Evolutionary conservation across 192 early-diverging fungal genomes (phyloP).

Genomic region (Physocladia obscura): DNA sequence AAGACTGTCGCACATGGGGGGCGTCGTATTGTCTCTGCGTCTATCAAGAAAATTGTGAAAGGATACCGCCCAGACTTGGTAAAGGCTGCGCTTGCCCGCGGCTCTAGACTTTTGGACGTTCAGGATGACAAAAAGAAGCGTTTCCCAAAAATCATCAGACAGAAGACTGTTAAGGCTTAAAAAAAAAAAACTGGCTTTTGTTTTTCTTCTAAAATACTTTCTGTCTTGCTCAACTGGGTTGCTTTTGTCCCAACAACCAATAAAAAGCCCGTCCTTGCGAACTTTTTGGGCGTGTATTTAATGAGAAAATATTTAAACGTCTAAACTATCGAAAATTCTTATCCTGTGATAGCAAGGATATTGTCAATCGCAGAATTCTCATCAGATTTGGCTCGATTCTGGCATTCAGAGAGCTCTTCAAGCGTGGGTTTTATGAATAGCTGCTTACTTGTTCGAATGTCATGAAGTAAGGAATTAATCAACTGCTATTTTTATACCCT

Average conservation of each 20-base stretch:
- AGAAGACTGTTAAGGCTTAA: constrained; percentile 59
- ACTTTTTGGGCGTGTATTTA: too few species aligned
- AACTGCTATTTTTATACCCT: too few species aligned
- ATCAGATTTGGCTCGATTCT: not conserved
- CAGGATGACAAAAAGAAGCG: constrained; percentile 61
- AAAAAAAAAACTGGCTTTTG: too few species aligned
- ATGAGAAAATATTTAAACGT: too few species aligned
- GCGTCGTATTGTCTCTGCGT: constrained; percentile 62
- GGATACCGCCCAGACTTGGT: constrained; percentile 69
- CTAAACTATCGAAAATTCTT: too few species aligned
- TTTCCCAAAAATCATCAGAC: constrained; percentile 48
- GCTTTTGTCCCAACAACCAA: too few species aligned
- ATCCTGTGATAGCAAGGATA: not conserved
- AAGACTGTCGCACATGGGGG: constrained; percentile 53
- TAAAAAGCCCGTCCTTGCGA: too few species aligned
- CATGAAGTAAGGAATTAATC: too few species aligned
- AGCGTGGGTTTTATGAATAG: not conserved
- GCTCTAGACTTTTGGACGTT: constrained; percentile 60
- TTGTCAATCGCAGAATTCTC: constrained; percentile 4
- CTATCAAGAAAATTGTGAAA: constrained; percentile 61
- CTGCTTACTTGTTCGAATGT: too few species aligned
- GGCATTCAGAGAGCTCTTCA: constrained; percentile 10
- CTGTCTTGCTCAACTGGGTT: too few species aligned
- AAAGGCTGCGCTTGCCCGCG: constrained; percentile 73
- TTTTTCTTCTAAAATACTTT: too few species aligned